Percentiles rank a stretch among this genome's conserved stretches.
Conservation (phyloP, 2,329 filamentous ascomycete species). For the Colletotrichum sp. region DNA sequence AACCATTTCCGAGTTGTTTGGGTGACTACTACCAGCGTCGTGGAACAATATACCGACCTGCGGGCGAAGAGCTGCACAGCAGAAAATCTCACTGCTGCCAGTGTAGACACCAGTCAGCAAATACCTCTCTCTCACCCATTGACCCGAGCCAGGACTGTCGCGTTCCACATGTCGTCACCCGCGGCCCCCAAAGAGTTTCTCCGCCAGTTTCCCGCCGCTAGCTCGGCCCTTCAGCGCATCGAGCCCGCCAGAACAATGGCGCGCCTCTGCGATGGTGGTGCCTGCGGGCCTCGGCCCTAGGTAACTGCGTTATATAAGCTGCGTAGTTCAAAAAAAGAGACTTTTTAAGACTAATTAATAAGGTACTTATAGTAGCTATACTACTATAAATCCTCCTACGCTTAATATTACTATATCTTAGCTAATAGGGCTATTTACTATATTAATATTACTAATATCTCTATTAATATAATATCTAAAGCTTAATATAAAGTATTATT, state of each 20-base stretch:
- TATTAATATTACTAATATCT: too few relatives aligned
- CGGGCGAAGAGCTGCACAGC: background rate
- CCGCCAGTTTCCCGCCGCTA: slow-evolving; percentile 14
- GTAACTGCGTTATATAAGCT: too few relatives aligned
- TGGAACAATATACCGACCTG: background rate
- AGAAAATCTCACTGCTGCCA: background rate
- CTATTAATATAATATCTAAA: too few relatives aligned
- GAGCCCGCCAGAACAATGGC: background rate
- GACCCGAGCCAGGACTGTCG: background rate
- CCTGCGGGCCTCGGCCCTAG: too few relatives aligned
- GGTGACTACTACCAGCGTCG: background rate
- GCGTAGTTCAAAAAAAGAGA: too few relatives aligned
- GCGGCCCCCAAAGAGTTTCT: background rate
- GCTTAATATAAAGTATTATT: too few relatives aligned
- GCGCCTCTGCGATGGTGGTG: slow-evolving; percentile 12
- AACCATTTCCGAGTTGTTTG: background rate
- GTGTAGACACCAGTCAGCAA: background rate
- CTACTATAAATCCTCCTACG: too few relatives aligned
- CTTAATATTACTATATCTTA: too few relatives aligned
- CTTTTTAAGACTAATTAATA: too few relatives aligned
- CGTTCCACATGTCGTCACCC: background rate
- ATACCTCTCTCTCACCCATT: background rate
- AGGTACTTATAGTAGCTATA: too few relatives aligned
- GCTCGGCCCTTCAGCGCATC: background rate
- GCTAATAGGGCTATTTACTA: too few relatives aligned